Evolutionary conservation across 345 rosid genomes (phyloP).

Genomic region (Nephelium lappaceum): DNA sequence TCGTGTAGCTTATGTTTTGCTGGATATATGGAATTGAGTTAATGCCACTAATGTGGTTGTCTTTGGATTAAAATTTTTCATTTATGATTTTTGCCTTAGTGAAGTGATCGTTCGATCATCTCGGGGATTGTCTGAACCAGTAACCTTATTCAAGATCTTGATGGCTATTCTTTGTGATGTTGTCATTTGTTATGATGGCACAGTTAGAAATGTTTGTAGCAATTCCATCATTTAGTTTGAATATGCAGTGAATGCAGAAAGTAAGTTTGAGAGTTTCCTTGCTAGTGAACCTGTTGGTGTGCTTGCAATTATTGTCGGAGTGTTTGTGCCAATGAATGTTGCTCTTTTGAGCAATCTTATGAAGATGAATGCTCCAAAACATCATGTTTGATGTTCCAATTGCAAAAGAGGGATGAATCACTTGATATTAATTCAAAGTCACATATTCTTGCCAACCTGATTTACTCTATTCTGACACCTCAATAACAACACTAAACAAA

Average conservation of each 20-base stretch:
- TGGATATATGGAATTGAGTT: conserved; percentile 1
- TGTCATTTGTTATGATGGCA: conserved; percentile 85
- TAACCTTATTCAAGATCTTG: conserved; percentile 84
- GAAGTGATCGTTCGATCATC: conserved; percentile 90
- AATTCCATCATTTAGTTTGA: conserved; percentile 82
- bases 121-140: conserved; percentile 91
- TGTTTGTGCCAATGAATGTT: conserved; percentile 61
- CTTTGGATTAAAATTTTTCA: background rate
- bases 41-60: conserved; percentile 1
- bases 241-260: conserved; percentile 58
- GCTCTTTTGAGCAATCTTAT: conserved; percentile 55
- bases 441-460: no score
- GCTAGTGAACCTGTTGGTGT: conserved; percentile 98
- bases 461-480: no score
- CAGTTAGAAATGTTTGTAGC: conserved; percentile 81
- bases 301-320: conserved; percentile 38
- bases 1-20: background rate
- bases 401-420: conserved; percentile 36
- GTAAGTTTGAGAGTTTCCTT: conserved; percentile 52
- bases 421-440: no score
- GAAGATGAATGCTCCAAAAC: conserved; percentile 35
- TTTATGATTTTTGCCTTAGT: conserved; percentile 42
- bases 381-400: conserved; percentile 77
- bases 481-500: no score
- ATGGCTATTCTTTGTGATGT: conserved; percentile 97